These are phyloP conservation scores for Xylaria sp. DNA, from an alignment of 2,329 filamentous ascomycete genomes.

Conservation along the genomic window DNA sequence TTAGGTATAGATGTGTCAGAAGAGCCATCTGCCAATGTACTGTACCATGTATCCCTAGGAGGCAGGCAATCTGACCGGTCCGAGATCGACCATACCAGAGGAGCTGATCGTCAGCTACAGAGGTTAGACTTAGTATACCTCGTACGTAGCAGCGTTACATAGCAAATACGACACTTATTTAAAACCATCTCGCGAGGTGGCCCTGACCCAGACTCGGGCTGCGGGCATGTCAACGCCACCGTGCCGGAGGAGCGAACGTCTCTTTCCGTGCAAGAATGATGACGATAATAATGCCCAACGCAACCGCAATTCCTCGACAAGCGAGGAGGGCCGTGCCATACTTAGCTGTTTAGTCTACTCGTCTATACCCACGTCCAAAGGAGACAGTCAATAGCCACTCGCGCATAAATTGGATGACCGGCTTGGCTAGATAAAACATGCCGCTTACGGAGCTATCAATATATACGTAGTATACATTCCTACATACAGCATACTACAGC, in stretches of 20 bases:
- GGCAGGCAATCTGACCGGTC: slow-evolving; percentile 17
- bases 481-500: too few relatives aligned
- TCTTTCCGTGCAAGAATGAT: background rate
- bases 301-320: background rate
- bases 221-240: too few relatives aligned
- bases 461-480: too few relatives aligned
- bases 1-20: slow-evolving; percentile 16
- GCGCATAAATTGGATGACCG: slow-evolving; percentile 16
- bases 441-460: background rate
- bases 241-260: background rate
- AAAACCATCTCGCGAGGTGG: too few relatives aligned
- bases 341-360: background rate
- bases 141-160: too few relatives aligned
- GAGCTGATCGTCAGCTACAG: slow-evolving; percentile 25
- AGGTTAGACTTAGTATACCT: background rate
- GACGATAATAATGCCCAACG: slow-evolving; percentile 11
- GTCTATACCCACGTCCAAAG: slow-evolving; percentile 1
- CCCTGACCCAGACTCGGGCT: too few relatives aligned
- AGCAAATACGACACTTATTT: too few relatives aligned
- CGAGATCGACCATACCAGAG: slow-evolving; percentile 25
- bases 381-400: slow-evolving; percentile 14
- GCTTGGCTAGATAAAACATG: background rate
- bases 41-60: too few relatives aligned
- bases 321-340: background rate
- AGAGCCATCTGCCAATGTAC: too few relatives aligned